Percentiles rank a stretch among this genome's conserved stretches.
Evolutionary conservation across 1,139 yeast genomes (phyloP).

Genomic region (Arxiozyma bovina): DNA sequence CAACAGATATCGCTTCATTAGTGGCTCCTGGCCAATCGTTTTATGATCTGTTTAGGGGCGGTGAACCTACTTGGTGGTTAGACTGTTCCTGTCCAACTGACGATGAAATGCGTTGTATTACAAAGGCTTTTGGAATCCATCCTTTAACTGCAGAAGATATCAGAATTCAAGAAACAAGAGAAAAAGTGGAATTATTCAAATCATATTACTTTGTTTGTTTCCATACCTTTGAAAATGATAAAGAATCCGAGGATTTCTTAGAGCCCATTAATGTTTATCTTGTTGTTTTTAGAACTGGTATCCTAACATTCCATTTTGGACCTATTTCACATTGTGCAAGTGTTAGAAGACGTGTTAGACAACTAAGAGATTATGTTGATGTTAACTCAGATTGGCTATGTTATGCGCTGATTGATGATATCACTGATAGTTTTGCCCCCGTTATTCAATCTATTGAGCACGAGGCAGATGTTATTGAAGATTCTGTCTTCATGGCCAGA

Average conservation of each 20-base stretch:
- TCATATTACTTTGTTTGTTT: conserved; percentile 73
- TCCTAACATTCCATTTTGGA: conserved; percentile 75
- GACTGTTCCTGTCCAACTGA: conserved; percentile 66
- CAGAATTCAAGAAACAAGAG: conserved; percentile 77
- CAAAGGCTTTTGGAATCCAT: conserved; percentile 73
- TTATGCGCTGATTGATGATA: conserved; percentile 87
- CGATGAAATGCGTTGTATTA: conserved; percentile 54
- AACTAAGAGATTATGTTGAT: conserved; percentile 75
- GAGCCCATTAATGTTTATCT: conserved; percentile 85
- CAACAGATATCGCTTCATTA: conserved; percentile 74
- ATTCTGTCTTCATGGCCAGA: conserved; percentile 59
- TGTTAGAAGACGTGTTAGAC: conserved; percentile 87
- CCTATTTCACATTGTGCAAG: conserved; percentile 77
- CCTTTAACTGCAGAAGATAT: conserved; percentile 82
- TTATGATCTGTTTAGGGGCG: conserved; percentile 49
- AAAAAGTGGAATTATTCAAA: conserved; percentile 69
- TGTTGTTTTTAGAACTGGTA: conserved; percentile 79
- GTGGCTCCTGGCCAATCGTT: conserved; percentile 58
- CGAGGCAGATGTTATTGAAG: conserved; percentile 90
- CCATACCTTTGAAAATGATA: conserved; percentile 71
- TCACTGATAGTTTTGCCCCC: conserved; percentile 90
- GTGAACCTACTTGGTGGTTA: conserved; percentile 58
- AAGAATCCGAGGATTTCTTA: conserved; percentile 68
- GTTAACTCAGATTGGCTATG: conserved; percentile 92
- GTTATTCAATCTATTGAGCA: conserved; percentile 77